Evolutionary conservation across 2,329 filamentous ascomycete genomes (phyloP), one percentile per base, ranked within the genome.

Genomic region (Hymenoscyphus linearis): DNA sequence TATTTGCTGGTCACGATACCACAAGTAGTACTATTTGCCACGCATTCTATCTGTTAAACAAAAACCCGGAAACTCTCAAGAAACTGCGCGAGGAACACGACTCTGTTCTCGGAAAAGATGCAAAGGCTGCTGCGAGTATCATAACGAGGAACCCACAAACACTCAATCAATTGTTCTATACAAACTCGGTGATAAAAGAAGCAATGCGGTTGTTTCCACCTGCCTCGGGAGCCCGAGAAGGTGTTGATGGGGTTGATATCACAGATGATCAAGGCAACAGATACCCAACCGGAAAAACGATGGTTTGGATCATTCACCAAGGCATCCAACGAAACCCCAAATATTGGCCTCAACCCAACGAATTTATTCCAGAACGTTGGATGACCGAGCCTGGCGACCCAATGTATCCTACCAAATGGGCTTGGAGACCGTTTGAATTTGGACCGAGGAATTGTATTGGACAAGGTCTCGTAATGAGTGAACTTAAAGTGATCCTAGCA

Each of bases 361-460:
- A 74, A 13, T 83, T 81, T 67, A 62, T 81, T 3, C 81, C 77
- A 0, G 80, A 82, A 52, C 77, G 81, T 6, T 83, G 74, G 70
- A 70, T 79, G 37, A 72, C 72, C 4, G 70, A 66, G 10, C 70
- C 70, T 0, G 73, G 67, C 16, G 67, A 77, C 71, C 72, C 36
- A 63, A 70, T 54, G 76, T 78, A 66, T 60, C 67, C 64, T 16
- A 55, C 37, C 2, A 64, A 65, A 55, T 63, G 78, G 44, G 83
- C 81, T 2, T 86, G 78, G 77, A 76, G 82, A n/a, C 76, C 80
- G 0, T 86, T 86, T 68, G 80, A 82, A 64, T 76, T 78, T 59
- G 83, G 84, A 0, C 76, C 78, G 2, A 70, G 83, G 18, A 81
- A 80, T 57, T 87, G 83, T 65, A 78, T 85, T 13, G 83, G 82